A percentile compares a stretch with the other conserved stretches of the same genome.
Conservation (phyloP, 495 filamentous ascomycete genomes). For the Penicillium flavigenum region DNA sequence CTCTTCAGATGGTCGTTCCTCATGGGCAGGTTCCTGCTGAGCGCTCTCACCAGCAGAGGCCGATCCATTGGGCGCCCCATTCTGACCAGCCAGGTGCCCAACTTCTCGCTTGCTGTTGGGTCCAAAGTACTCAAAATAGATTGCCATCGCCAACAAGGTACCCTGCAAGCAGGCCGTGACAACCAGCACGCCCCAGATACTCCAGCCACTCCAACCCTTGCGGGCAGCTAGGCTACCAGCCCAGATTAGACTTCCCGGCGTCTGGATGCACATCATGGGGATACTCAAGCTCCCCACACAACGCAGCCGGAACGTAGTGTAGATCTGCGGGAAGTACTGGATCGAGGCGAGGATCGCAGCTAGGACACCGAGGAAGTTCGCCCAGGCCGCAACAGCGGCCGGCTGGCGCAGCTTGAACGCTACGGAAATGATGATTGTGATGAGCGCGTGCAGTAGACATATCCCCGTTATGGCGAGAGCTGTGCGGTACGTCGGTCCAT, state of each 20-base stretch:
- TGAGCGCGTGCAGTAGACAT: constrained; percentile 69
- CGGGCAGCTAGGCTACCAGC: constrained; percentile 79
- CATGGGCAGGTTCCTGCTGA: constrained; percentile 25
- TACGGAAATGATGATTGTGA: constrained; percentile 63
- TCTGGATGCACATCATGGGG: constrained; percentile 98
- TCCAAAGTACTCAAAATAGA: constrained; percentile 68
- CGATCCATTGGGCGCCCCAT: constrained; percentile 38
- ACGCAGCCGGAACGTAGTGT: constrained; percentile 79
- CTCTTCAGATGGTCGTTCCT: constrained; percentile 46
- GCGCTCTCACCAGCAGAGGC: constrained; percentile 13
- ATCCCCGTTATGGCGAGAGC: constrained; percentile 68
- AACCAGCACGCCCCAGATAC: constrained; percentile 86
- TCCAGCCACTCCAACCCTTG: constrained; percentile 83
- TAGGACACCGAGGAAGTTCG: constrained; percentile 77
- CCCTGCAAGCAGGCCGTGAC: constrained; percentile 87
- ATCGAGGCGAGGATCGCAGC: constrained; percentile 76
- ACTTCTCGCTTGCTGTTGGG: constrained; percentile 35
- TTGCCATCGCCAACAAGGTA: constrained; percentile 72
- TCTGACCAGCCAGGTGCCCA: constrained; percentile 33
- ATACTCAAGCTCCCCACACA: constrained; percentile 88
- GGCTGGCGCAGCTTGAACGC: constrained; percentile 59
- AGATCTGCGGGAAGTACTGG: constrained; percentile 95
- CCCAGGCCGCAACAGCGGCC: constrained; percentile 65
- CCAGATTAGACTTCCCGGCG: constrained; percentile 86
- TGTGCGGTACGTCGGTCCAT: constrained; percentile 64